Evolutionary conservation across 2,329 filamentous ascomycete species (phyloP).

Genomic region (Diaporthe helianthi): DNA sequence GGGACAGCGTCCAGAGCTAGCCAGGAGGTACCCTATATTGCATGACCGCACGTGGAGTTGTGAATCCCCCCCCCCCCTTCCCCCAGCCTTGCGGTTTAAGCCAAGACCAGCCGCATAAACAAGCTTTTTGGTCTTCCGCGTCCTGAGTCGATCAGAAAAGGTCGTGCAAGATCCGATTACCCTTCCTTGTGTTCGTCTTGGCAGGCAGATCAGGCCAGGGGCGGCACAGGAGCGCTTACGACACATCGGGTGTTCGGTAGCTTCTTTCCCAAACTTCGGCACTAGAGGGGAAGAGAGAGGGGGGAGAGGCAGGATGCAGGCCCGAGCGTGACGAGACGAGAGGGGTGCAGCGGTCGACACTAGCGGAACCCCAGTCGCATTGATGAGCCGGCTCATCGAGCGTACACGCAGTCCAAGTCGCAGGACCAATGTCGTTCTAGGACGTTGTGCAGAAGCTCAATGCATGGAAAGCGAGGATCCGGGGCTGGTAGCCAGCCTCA

Average conservation of each 20-base stretch:
- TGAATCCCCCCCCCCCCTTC: not conserved
- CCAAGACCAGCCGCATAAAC: conserved; percentile 26
- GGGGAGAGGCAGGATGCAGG: conserved; percentile 9
- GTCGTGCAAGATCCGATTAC: conserved; percentile 24
- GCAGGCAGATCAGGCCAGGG: conserved; percentile 3
- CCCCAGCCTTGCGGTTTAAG: conserved; percentile 26
- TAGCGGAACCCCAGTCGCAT: conserved; percentile 18
- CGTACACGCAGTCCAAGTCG: conserved; percentile 7
- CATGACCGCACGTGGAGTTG: not conserved
- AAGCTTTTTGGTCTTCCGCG: conserved; percentile 24
- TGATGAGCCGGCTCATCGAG: conserved; percentile 6
- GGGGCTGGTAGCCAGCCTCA: not conserved
- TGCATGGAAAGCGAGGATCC: conserved; percentile 25
- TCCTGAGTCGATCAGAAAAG: conserved; percentile 17
- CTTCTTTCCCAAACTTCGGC: conserved; percentile 16
- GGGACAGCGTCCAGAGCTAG: not conserved
- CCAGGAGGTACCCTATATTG: not conserved
- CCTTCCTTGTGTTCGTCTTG: conserved; percentile 17
- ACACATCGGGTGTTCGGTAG: not conserved
- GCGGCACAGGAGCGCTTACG: conserved; percentile 25
- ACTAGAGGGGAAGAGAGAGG: not conserved
- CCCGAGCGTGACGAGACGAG: conserved; percentile 20
- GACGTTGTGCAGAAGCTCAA: conserved; percentile 18
- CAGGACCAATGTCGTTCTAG: conserved; percentile 18
- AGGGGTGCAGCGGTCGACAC: conserved; percentile 14